phyloP scores from a whole-genome alignment of 2,329 filamentous ascomycete genomes.

The Aureobasidium sp. region DNA sequence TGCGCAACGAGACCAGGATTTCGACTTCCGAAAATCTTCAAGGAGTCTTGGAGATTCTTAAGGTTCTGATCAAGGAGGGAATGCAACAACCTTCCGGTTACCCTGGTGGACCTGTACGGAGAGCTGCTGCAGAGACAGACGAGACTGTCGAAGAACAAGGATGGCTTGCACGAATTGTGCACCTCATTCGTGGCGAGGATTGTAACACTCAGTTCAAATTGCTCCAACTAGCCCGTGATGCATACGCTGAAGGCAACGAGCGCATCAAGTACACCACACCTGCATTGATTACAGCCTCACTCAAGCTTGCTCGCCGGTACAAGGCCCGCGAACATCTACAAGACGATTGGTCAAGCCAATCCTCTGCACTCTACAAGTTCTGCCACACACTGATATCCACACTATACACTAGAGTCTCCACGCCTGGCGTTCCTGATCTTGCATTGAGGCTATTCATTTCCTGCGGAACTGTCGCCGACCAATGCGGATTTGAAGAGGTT shows the following conservation, averaged over 20 bases:
- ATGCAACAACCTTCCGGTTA: slow-evolving; percentile 73
- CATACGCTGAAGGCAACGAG: slow-evolving; percentile 86
- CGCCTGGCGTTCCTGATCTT: slow-evolving; percentile 70
- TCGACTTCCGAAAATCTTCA: slow-evolving; percentile 71
- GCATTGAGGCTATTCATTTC: slow-evolving; percentile 82
- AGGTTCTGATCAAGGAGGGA: slow-evolving; percentile 89
- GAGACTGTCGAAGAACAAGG: slow-evolving; percentile 98
- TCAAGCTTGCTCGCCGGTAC: slow-evolving; percentile 81
- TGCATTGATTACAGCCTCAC: slow-evolving; percentile 77
- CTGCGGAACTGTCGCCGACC: slow-evolving; percentile 86
- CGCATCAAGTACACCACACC: slow-evolving; percentile 93
- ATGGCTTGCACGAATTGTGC: slow-evolving; percentile 86
- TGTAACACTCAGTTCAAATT: slow-evolving; percentile 95
- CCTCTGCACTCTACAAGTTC: slow-evolving; percentile 86
- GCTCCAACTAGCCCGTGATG: slow-evolving; percentile 76
- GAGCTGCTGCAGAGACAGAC: slow-evolving; percentile 77
- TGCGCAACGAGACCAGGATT: slow-evolving; percentile 74
- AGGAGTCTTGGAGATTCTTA: slow-evolving; percentile 78
- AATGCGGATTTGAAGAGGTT: slow-evolving; percentile 87
- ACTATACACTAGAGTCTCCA: slow-evolving; percentile 72
- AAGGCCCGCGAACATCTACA: slow-evolving; percentile 84
- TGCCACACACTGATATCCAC: slow-evolving; percentile 82
- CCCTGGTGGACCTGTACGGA: slow-evolving; percentile 63
- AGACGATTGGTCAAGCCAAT: slow-evolving; percentile 64
- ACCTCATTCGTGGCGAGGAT: slow-evolving; percentile 71